Evolutionary conservation across 2,329 filamentous ascomycete species (phyloP).

Genomic region (Botryosphaeria agaves): DNA sequence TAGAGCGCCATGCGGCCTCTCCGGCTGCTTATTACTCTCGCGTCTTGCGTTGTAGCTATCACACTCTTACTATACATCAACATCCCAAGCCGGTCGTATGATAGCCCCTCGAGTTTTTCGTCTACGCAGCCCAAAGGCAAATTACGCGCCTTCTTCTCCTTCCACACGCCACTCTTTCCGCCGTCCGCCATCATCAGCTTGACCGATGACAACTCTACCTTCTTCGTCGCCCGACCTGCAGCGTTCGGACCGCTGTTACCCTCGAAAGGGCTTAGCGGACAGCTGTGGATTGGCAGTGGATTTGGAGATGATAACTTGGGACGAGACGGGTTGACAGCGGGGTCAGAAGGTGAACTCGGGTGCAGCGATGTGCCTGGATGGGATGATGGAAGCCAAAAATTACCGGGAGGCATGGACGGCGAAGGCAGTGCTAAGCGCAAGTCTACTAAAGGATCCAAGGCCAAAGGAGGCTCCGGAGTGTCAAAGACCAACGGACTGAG

Average conservation of each 20-base stretch:
- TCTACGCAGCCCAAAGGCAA: constrained; percentile 7
- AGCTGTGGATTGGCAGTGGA: constrained; percentile 84
- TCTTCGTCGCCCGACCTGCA: constrained; percentile 83
- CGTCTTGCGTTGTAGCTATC: constrained; percentile 23
- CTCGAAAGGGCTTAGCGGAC: constrained; percentile 61
- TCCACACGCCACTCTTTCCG: constrained; percentile 60
- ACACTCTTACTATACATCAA: constrained; percentile 25
- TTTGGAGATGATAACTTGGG: constrained; percentile 65
- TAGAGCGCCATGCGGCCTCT: constrained; percentile 19
- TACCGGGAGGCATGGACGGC: constrained; percentile 8
- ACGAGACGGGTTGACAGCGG: constrained; percentile 33
- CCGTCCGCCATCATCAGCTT: constrained; percentile 91
- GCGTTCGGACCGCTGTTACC: constrained; percentile 78
- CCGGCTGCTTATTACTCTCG: constrained; percentile 23
- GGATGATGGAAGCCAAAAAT: constrained; percentile 42
- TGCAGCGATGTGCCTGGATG: constrained; percentile 91
- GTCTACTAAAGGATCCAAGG: constrained; percentile 9
- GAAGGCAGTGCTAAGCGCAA: constrained; percentile 23
- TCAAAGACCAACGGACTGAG: constrained; percentile 8
- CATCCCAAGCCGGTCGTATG: constrained; percentile 9
- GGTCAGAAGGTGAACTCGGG: constrained; percentile 67
- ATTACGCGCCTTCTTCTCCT: constrained; percentile 27
- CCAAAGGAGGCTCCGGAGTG: constrained; percentile 6
- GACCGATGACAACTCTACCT: constrained; percentile 95
- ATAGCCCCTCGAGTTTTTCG: constrained; percentile 8